Conservation (phyloP, 495 filamentous ascomycete genomes). For the Aspergillus kassunensis region DNA sequence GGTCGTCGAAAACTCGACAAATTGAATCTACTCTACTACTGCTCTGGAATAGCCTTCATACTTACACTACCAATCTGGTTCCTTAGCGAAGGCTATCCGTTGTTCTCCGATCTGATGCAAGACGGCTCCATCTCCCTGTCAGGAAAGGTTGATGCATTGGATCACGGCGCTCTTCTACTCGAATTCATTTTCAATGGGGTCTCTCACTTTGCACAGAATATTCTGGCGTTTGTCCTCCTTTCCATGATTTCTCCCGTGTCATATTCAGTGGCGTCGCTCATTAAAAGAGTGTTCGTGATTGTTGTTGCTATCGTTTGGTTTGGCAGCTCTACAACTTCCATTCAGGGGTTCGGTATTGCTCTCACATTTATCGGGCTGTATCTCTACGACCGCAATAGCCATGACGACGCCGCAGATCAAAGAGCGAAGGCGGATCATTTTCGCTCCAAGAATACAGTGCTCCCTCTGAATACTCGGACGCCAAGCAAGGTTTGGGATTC, state of each 20-base stretch:
- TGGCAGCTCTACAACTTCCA: conserved; percentile 73
- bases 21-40: conserved; percentile 95
- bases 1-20: conserved; percentile 82
- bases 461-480: conserved; percentile 59
- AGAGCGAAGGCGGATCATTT: conserved; percentile 53
- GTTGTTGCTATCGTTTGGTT: conserved; percentile 95
- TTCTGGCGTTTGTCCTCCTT: conserved; percentile 87
- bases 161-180: conserved; percentile 70
- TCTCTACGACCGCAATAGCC: conserved; percentile 89
- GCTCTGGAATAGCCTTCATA: conserved; percentile 83
- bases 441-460: conserved; percentile 57
- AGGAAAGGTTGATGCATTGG: conserved; percentile 61
- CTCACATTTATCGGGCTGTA: conserved; percentile 93
- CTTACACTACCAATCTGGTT: conserved; percentile 93
- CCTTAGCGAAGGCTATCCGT: conserved; percentile 75
- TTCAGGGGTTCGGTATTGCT: conserved; percentile 80
- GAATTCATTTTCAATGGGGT: conserved; percentile 97
- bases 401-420: conserved; percentile 78
- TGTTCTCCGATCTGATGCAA: conserved; percentile 48
- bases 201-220: conserved; percentile 95
- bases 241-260: conserved; percentile 93
- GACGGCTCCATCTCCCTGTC: conserved; percentile 66
- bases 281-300: conserved; percentile 97
- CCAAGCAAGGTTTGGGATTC: conserved; percentile 36
- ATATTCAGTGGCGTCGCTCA: conserved; percentile 90